phyloP scores from a whole-genome alignment of 768 basidiomycete genomes.

The Mycena vulgaris region DNA sequence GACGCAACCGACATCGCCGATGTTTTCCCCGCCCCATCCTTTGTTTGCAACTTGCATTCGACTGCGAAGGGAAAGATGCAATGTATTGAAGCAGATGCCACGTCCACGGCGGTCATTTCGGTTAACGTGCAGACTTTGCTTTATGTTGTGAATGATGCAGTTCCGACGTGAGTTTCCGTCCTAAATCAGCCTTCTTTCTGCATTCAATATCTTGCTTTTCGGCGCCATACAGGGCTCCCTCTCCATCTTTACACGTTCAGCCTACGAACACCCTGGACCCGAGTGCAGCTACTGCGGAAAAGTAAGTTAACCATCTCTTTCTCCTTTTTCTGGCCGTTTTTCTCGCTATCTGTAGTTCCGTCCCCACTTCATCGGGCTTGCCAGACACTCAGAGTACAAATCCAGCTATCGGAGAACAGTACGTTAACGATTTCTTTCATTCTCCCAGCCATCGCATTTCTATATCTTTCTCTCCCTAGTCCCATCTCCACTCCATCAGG shows the following conservation, averaged over 20 bases:
- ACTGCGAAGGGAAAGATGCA: constrained; percentile 31
- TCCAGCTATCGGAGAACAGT: constrained; percentile 21
- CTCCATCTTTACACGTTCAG: constrained; percentile 15
- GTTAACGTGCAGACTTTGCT: constrained; percentile 23
- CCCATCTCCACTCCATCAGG: constrained; percentile 19
- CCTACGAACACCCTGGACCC: background rate
- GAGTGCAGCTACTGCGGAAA: constrained; percentile 18
- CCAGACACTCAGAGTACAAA: constrained; percentile 26
- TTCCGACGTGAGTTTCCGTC: constrained; percentile 20
- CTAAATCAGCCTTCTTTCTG: constrained; percentile 18
- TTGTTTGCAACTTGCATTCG: constrained; percentile 22
- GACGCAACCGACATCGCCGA: constrained; percentile 23
- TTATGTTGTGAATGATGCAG: constrained; percentile 25
- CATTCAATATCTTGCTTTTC: constrained; percentile 23
- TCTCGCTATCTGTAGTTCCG: constrained; percentile 19
- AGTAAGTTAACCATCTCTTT: constrained; percentile 14
- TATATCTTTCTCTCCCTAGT: constrained; percentile 18
- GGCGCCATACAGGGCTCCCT: constrained; percentile 15
- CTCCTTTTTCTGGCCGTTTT: constrained; percentile 17
- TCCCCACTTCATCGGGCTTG: constrained; percentile 21
- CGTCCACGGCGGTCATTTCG: constrained; percentile 24
- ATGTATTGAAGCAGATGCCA: constrained; percentile 22
- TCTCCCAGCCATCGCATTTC: constrained; percentile 8
- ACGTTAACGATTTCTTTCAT: constrained; percentile 14
- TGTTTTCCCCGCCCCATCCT: constrained; percentile 25